These are phyloP conservation scores for Aspergillus candidus DNA, from an alignment of 2,329 filamentous ascomycete genomes.

Conservation along the genomic window DNA sequence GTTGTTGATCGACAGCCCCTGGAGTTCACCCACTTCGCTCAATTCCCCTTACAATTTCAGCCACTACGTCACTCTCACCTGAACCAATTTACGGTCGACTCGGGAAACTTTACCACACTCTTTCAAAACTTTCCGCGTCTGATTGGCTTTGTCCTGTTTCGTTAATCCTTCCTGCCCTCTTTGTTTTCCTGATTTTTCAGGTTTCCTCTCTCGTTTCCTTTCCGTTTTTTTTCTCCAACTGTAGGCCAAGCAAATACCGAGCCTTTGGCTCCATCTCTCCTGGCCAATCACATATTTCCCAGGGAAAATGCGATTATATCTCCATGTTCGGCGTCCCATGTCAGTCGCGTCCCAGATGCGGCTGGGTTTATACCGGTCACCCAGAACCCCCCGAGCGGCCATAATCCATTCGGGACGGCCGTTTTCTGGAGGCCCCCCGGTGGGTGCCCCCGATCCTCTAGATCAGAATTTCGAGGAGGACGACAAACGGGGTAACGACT, in stretches of 20 bases:
- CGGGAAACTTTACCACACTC: too few relatives aligned
- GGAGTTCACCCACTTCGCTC: too few relatives aligned
- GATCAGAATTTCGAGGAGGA: conserved; percentile 28
- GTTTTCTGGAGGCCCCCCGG: conserved; percentile 18
- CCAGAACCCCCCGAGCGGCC: conserved; percentile 7
- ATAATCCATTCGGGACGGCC: conserved; percentile 17
- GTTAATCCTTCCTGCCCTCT: conserved; percentile 1
- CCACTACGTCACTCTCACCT: too few relatives aligned
- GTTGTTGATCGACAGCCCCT: too few relatives aligned
- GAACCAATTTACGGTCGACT: too few relatives aligned
- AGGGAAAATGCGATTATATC: conserved; percentile 21
- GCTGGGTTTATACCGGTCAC: conserved; percentile 12
- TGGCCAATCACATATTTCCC: neutral
- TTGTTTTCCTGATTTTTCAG: neutral
- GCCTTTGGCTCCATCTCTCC: neutral
- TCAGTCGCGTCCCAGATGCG: conserved; percentile 13
- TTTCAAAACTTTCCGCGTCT: too few relatives aligned
- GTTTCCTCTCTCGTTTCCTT: neutral
- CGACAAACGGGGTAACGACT: conserved; percentile 19
- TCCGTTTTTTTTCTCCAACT: neutral
- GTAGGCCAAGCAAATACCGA: neutral
- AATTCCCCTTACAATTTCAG: too few relatives aligned
- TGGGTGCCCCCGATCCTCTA: conserved; percentile 21
- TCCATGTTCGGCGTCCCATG: conserved; percentile 19
- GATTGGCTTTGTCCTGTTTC: too few relatives aligned